phyloP scores from a whole-genome alignment of 495 filamentous ascomycete species.

The Wilcoxina mikolae region DNA sequence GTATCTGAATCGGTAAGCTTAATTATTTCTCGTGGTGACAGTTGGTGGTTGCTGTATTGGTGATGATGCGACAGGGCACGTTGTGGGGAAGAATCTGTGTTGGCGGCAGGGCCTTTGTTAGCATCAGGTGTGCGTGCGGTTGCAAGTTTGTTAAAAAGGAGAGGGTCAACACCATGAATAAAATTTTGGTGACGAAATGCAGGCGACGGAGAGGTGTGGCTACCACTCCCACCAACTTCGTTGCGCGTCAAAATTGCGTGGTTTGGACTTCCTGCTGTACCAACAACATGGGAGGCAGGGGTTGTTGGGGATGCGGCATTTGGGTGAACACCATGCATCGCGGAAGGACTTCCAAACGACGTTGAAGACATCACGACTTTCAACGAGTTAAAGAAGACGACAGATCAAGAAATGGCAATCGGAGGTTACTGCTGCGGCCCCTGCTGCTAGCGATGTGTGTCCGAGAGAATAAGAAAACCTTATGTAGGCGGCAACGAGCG shows the following conservation, averaged over 20 bases:
- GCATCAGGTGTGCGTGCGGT: background rate
- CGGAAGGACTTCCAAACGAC: constrained; percentile 25
- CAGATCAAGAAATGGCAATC: no score
- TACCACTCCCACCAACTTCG: constrained; percentile 9
- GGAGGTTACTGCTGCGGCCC: no score
- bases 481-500: background rate
- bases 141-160: background rate
- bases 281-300: constrained; percentile 27
- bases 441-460: no score
- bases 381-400: background rate
- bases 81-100: background rate
- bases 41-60: background rate
- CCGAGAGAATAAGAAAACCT: no score
- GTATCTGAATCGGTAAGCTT: constrained; percentile 22
- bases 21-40: constrained; percentile 23
- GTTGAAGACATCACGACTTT: constrained; percentile 7
- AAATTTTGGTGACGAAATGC: constrained; percentile 25
- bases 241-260: constrained; percentile 6
- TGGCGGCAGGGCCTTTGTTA: background rate
- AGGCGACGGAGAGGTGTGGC: constrained; percentile 15
- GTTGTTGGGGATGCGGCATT: constrained; percentile 11
- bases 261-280: constrained; percentile 11
- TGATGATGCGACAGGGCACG: background rate
- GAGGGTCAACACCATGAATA: constrained; percentile 19
- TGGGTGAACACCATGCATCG: constrained; percentile 28